phyloP scores from a whole-genome alignment of 306 rosid species.

The Glycine latifolia region DNA sequence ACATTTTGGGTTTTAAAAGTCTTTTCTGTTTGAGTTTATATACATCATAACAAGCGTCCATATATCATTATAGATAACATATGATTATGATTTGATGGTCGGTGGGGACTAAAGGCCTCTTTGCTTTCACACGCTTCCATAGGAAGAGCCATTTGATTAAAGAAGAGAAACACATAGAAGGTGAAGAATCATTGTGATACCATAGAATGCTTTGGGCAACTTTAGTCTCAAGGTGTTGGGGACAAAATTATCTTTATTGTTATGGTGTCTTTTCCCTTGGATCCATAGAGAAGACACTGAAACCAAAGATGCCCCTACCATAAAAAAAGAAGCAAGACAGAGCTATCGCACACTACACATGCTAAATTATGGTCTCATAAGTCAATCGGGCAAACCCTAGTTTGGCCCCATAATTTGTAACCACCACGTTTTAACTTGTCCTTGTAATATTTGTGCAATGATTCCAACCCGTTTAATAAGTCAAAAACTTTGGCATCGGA shows the following conservation, averaged over 20 bases:
- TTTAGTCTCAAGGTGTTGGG: constrained; percentile 48
- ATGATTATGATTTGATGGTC: constrained; percentile 21
- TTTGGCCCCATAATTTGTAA: constrained; percentile 51
- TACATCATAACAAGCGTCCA: not conserved
- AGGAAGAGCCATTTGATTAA: constrained; percentile 48
- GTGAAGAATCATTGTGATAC: constrained; percentile 47
- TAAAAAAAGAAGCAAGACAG: constrained; percentile 36
- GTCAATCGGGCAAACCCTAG: constrained; percentile 43
- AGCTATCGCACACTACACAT: not conserved
- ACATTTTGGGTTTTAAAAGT: too few relatives aligned
- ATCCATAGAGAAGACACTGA: constrained; percentile 70
- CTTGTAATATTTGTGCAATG: constrained; percentile 33
- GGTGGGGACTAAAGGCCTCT: constrained; percentile 39
- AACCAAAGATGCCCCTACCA: constrained; percentile 56
- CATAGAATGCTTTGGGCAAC: constrained; percentile 45
- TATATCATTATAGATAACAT: not conserved
- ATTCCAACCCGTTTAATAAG: constrained; percentile 39
- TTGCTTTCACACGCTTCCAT: constrained; percentile 55
- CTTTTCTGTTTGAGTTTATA: too few relatives aligned
- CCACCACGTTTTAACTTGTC: constrained; percentile 37
- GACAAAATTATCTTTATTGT: constrained; percentile 56
- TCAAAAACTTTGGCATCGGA: constrained; percentile 33
- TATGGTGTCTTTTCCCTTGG: constrained; percentile 58
- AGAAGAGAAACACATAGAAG: constrained; percentile 46
- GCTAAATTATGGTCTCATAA: constrained; percentile 33